Conservation (phyloP, 257 asterid genomes). For the Solanum peruvianum region DNA sequence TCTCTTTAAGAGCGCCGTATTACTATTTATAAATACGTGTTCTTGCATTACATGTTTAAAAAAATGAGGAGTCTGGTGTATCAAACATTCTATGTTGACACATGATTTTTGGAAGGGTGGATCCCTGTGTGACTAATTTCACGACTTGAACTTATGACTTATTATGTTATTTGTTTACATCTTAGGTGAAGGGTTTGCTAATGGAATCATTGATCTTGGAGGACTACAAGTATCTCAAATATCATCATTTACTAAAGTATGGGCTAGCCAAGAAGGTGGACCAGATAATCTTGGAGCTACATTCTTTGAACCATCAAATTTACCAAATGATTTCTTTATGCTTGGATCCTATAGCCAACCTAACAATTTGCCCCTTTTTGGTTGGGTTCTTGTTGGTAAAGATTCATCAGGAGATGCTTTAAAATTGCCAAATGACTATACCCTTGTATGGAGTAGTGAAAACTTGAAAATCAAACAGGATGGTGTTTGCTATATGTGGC, state of each 20-base stretch:
- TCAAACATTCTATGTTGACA: background rate
- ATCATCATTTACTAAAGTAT: slow-evolving; percentile 33
- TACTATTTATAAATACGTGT: background rate
- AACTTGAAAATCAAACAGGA: slow-evolving; percentile 27
- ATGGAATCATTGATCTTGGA: slow-evolving; percentile 54
- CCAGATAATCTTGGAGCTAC: slow-evolving; percentile 62
- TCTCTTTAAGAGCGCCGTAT: background rate
- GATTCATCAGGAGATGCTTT: slow-evolving; percentile 24
- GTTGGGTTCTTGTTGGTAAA: slow-evolving; percentile 58
- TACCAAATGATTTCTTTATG: slow-evolving; percentile 63
- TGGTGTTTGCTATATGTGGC: slow-evolving; percentile 38
- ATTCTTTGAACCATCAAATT: slow-evolving; percentile 48
- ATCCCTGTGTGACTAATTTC: background rate
- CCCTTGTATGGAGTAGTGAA: slow-evolving; percentile 54
- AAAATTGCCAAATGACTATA: slow-evolving; percentile 36
- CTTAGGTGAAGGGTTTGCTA: slow-evolving; percentile 46
- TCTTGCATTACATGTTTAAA: background rate
- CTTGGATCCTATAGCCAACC: slow-evolving; percentile 72
- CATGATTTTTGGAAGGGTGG: background rate
- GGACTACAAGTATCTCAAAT: slow-evolving; percentile 45
- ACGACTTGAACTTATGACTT: background rate
- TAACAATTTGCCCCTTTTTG: slow-evolving; percentile 47
- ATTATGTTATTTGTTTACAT: background rate
- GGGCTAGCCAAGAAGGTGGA: slow-evolving; percentile 68
- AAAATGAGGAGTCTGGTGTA: background rate